Percentiles rank a stretch among this genome's conserved stretches.
phyloP scores from a whole-genome alignment of 805 yeast species.

The Metschnikowia koreensis region DNA sequence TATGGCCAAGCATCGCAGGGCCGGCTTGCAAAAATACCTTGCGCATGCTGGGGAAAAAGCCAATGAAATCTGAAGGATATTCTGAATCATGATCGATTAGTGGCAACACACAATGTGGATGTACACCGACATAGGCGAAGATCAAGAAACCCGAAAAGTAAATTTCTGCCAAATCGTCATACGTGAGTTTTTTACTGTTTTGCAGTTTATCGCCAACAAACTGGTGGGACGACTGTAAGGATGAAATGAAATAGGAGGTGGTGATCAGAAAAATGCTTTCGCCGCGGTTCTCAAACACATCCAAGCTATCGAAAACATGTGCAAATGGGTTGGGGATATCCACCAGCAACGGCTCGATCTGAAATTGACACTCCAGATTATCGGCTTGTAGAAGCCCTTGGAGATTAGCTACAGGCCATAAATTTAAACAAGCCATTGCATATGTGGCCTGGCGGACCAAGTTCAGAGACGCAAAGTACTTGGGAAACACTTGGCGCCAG shows the following conservation, averaged over 20 bases:
- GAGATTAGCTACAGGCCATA: constrained; percentile 26
- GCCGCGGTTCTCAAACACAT: constrained; percentile 7
- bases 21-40: constrained; percentile 3
- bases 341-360: neutral
- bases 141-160: constrained; percentile 21
- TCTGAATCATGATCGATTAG: constrained; percentile 23
- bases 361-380: constrained; percentile 1
- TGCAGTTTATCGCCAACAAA: constrained; percentile 2
- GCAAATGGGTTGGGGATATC: constrained; percentile 1
- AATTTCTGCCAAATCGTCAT: constrained; percentile 8
- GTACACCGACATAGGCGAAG: constrained; percentile 31
- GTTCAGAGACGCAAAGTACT: constrained; percentile 23
- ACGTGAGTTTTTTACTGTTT: neutral
- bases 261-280: constrained; percentile 20
- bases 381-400: constrained; percentile 9
- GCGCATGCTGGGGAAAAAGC: constrained; percentile 12
- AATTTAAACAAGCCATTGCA: constrained; percentile 25
- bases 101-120: constrained; percentile 31
- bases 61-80: constrained; percentile 22
- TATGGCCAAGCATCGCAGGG: constrained; percentile 5
- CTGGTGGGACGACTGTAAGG: constrained; percentile 13
- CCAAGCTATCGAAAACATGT: constrained; percentile 12
- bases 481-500: constrained; percentile 30
- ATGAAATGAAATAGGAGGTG: constrained; percentile 23
- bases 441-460: constrained; percentile 27